These are phyloP conservation scores for Cutaneotrichosporon sp. DNA, from an alignment of 1,284 basidiomycete species.

Conservation along the genomic window DNA sequence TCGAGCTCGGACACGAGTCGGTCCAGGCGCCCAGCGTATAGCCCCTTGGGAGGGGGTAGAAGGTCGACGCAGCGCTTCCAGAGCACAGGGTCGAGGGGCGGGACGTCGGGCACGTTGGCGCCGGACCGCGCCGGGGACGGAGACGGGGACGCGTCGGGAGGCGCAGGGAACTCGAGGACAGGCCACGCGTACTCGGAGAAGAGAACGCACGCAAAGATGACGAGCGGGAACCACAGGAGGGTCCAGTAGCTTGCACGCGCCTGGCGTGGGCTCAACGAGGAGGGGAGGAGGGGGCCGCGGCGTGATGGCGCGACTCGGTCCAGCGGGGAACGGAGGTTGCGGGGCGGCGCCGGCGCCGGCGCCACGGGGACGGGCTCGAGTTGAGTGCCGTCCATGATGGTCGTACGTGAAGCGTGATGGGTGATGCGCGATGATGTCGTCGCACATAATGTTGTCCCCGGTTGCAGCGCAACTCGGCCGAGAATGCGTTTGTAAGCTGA, in stretches of 20 bases:
- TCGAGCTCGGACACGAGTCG: conserved; percentile 20
- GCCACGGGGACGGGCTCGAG: not conserved
- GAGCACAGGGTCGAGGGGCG: conserved; percentile 1
- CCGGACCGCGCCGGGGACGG: not conserved
- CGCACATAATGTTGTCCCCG: too few species aligned
- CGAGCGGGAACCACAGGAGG: not conserved
- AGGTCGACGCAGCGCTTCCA: conserved; percentile 17
- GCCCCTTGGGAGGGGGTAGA: conserved; percentile 18
- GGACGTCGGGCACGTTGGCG: not conserved
- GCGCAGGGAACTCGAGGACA: not conserved
- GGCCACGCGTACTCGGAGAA: not conserved
- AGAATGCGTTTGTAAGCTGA: too few species aligned
- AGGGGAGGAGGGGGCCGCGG: not conserved
- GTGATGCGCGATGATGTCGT: not conserved
- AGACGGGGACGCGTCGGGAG: too few species aligned
- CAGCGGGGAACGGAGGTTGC: conserved; percentile 1
- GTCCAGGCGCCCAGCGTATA: conserved; percentile 22
- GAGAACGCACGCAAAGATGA: not conserved
- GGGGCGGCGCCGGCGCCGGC: not conserved
- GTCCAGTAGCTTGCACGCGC: conserved; percentile 5
- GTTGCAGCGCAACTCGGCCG: too few species aligned
- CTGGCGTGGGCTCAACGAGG: not conserved
- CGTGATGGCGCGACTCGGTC: not conserved
- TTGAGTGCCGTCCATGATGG: not conserved
- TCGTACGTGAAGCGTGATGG: too few species aligned